Evolutionary conservation across 768 basidiomycete genomes (phyloP).

Genomic region (Kondoa malvinella): DNA sequence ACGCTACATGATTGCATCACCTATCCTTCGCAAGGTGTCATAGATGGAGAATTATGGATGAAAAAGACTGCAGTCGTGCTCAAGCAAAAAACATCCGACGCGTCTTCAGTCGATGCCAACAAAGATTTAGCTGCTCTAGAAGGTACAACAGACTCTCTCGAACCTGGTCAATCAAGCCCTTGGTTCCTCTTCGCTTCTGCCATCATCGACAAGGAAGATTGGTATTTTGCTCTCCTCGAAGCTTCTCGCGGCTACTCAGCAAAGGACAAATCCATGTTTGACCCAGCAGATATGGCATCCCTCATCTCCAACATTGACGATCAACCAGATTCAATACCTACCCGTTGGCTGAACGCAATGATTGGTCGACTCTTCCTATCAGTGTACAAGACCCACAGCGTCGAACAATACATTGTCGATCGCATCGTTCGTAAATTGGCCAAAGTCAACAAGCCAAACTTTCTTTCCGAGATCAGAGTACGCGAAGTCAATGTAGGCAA

Average conservation of each 20-base stretch:
- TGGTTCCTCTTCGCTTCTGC: slow-evolving; percentile 90
- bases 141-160: slow-evolving; percentile 23
- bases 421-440: slow-evolving; percentile 84
- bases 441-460: slow-evolving; percentile 73
- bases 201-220: slow-evolving; percentile 90
- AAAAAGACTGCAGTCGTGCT: slow-evolving; percentile 63
- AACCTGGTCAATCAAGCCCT: slow-evolving; percentile 40
- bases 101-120: slow-evolving; percentile 6
- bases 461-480: slow-evolving; percentile 68
- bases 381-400: slow-evolving; percentile 59
- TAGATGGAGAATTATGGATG: slow-evolving; percentile 78
- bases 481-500: slow-evolving; percentile 78
- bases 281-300: slow-evolving; percentile 57
- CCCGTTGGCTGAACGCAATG: slow-evolving; percentile 92
- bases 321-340: slow-evolving; percentile 87
- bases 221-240: slow-evolving; percentile 62
- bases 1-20: slow-evolving; percentile 58
- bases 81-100: slow-evolving; percentile 10
- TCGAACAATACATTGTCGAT: slow-evolving; percentile 64
- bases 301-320: slow-evolving; percentile 73
- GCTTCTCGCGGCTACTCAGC: slow-evolving; percentile 47
- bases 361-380: slow-evolving; percentile 84
- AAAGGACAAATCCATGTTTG: slow-evolving; percentile 46
- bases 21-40: slow-evolving; percentile 40
- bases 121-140: slow-evolving; percentile 40